phyloP scores from a whole-genome alignment of 2,329 filamentous ascomycete genomes.

The Scolecobasidium constrictum region DNA sequence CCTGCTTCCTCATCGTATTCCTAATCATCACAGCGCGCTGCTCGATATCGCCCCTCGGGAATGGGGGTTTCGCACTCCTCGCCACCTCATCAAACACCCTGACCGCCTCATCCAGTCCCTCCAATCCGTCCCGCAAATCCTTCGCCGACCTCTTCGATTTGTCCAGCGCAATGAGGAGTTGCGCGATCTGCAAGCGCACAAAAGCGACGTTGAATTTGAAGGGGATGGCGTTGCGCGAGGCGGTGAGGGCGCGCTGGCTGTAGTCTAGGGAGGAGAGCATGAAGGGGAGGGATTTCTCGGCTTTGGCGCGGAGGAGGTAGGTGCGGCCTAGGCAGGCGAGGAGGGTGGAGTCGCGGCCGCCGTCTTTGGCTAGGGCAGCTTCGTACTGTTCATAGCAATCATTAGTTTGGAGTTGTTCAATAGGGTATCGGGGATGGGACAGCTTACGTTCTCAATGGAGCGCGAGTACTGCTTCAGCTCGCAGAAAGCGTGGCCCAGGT shows the following conservation, averaged over 20 bases:
- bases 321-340: conserved; percentile 79
- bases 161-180: conserved; percentile 61
- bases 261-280: conserved; percentile 56
- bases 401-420: conserved; percentile 13
- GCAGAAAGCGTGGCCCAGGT: conserved; percentile 84
- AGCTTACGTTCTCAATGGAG: conserved; percentile 66
- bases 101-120: conserved; percentile 79
- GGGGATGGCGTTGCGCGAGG: conserved; percentile 74
- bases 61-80: conserved; percentile 59
- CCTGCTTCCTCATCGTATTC: conserved; percentile 86
- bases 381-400: conserved; percentile 63
- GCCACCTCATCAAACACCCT: conserved; percentile 52
- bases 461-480: conserved; percentile 85
- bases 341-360: conserved; percentile 67
- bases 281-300: conserved; percentile 50
- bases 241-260: conserved; percentile 57
- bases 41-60: conserved; percentile 82
- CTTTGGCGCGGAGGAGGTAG: conserved; percentile 71
- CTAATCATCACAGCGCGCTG: conserved; percentile 95
- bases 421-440: not conserved
- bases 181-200: conserved; percentile 88
- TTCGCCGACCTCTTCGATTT: conserved; percentile 67
- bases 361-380: conserved; percentile 62
- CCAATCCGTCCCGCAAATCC: conserved; percentile 70
- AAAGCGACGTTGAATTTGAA: conserved; percentile 98